Percentiles rank a stretch among this genome's conserved stretches.
Evolutionary conservation across 2,329 filamentous ascomycete species (phyloP).

Genomic region (Nannizziopsis barbatae): DNA sequence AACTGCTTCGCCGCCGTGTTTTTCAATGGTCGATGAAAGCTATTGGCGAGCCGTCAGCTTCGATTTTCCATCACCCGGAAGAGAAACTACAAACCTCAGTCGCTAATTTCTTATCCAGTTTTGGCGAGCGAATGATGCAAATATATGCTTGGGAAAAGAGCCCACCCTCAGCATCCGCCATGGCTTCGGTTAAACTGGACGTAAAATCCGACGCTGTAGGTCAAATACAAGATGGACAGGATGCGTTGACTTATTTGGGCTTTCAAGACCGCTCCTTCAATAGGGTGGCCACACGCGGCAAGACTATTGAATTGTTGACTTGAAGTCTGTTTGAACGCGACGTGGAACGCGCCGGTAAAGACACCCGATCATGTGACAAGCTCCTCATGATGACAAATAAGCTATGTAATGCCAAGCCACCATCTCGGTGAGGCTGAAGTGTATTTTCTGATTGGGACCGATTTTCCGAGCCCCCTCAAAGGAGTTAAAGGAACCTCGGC

Average conservation of each 20-base stretch:
- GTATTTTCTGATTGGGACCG: too few relatives aligned
- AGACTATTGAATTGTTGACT: neutral
- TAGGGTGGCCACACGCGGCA: neutral
- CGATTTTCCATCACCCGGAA: neutral
- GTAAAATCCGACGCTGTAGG: neutral
- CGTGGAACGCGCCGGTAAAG: neutral
- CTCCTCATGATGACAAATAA: neutral
- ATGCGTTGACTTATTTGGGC: too few relatives aligned
- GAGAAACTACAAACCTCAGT: slow-evolving; percentile 28
- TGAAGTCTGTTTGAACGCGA: too few relatives aligned
- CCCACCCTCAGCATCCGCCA: slow-evolving; percentile 24
- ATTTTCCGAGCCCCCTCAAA: too few relatives aligned
- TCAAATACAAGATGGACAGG: too few relatives aligned
- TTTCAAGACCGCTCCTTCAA: too few relatives aligned
- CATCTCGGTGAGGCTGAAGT: too few relatives aligned
- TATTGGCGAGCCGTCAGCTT: neutral
- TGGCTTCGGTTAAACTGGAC: slow-evolving; percentile 10
- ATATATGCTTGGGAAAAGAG: slow-evolving; percentile 39
- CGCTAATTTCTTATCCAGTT: slow-evolving; percentile 30
- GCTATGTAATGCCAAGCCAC: neutral
- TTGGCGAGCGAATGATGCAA: slow-evolving; percentile 36
- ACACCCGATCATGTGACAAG: slow-evolving; percentile 1
- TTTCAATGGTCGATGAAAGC: slow-evolving; percentile 32
- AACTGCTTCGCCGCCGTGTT: slow-evolving; percentile 40
- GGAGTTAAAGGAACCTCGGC: too few relatives aligned